Evolutionary conservation across 192 early-diverging fungal species (phyloP).

Genomic region (Backusella circina): DNA sequence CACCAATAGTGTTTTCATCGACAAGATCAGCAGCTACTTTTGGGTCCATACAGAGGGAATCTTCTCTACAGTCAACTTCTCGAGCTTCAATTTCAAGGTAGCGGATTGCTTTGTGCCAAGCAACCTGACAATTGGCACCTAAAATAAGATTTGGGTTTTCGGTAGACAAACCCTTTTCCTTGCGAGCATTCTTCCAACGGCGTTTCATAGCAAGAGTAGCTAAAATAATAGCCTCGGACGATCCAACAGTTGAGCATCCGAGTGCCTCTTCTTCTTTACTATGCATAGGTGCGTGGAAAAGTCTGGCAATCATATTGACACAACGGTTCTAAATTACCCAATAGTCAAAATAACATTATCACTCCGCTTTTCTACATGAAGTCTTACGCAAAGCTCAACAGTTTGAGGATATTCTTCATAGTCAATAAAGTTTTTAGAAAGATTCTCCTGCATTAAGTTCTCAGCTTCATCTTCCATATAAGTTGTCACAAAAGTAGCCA

Average conservation of each 20-base stretch:
- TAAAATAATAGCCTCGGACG: constrained; percentile 77
- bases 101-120: constrained; percentile 19
- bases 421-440: constrained; percentile 70
- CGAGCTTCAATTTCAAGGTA: constrained; percentile 39
- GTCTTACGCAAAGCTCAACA: constrained; percentile 37
- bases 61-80: constrained; percentile 29
- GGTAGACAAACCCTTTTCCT: constrained; percentile 57
- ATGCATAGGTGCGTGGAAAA: constrained; percentile 37
- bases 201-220: constrained; percentile 76
- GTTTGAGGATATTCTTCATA: constrained; percentile 45
- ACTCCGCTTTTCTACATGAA: neutral
- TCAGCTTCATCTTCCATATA: constrained; percentile 67
- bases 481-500: constrained; percentile 72
- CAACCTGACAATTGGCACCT: constrained; percentile 69
- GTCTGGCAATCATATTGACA: constrained; percentile 40
- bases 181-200: constrained; percentile 61
- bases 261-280: constrained; percentile 40
- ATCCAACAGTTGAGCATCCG: constrained; percentile 74
- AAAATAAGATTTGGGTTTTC: constrained; percentile 79
- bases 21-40: constrained; percentile 62
- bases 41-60: constrained; percentile 53
- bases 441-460: constrained; percentile 70
- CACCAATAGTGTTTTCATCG: constrained; percentile 87
- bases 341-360: neutral
- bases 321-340: constrained; percentile 29